These are phyloP conservation scores for Breviolum minutum DNA, from an alignment of 73 alveolate genomes.

Conservation along the genomic window DNA sequence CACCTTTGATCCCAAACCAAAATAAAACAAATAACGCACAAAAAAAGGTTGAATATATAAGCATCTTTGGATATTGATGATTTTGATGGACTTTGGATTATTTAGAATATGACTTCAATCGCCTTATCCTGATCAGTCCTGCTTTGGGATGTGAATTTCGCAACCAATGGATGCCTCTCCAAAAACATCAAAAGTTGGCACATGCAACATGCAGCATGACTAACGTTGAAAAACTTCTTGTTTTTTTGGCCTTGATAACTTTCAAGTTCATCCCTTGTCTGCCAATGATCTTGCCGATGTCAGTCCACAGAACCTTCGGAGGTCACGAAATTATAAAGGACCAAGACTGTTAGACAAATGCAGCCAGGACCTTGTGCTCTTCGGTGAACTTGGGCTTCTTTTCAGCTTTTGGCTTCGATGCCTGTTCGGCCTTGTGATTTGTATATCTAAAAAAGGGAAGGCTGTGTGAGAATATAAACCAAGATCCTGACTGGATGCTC, in stretches of 20 bases:
- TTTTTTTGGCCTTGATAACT: slow-evolving; percentile 51
- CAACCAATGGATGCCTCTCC: slow-evolving; percentile 70
- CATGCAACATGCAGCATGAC: too few species aligned
- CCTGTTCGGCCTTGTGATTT: not conserved
- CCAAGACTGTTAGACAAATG: not conserved
- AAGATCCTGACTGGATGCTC: slow-evolving; percentile 29
- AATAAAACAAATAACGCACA: too few species aligned
- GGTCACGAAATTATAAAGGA: not conserved
- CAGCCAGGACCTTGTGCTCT: slow-evolving; percentile 37
- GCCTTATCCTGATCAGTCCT: not conserved
- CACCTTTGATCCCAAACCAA: not conserved
- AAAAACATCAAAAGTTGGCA: too few species aligned
- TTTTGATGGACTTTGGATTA: not conserved
- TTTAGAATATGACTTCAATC: not conserved
- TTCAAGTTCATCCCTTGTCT: slow-evolving; percentile 88
- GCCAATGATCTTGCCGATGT: slow-evolving; percentile 77
- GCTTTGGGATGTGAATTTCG: slow-evolving; percentile 59
- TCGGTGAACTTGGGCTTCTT: slow-evolving; percentile 70
- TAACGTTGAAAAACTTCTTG: not conserved
- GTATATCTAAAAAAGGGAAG: not conserved
- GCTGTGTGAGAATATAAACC: not conserved
- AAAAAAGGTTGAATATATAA: too few species aligned
- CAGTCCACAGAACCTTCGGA: slow-evolving; percentile 34
- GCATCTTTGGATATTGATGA: not conserved
- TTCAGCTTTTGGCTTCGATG: not conserved